Conservation (phyloP, 1,139 yeast genomes). For the Geotrichum fermentans region DNA sequence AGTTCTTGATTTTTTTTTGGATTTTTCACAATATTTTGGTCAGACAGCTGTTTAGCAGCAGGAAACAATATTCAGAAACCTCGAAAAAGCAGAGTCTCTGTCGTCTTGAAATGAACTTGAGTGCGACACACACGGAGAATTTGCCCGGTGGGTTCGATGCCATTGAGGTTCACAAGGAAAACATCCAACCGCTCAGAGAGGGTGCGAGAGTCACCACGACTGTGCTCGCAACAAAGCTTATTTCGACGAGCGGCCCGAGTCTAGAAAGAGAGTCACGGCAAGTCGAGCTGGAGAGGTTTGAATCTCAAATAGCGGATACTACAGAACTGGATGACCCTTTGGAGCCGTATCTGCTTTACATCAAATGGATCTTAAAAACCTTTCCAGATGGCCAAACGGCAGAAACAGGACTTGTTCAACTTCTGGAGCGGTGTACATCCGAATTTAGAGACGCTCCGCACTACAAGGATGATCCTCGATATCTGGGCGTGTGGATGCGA, state of each 20-base stretch:
- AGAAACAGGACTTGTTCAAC: slow-evolving; percentile 34
- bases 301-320: slow-evolving; percentile 30
- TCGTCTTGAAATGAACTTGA: slow-evolving; percentile 1
- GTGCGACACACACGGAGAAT: slow-evolving; percentile 7
- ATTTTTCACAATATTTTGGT: too few species aligned
- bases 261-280: not conserved
- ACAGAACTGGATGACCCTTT: slow-evolving; percentile 78
- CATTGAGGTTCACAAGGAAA: slow-evolving; percentile 74
- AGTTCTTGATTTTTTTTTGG: not conserved
- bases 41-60: too few species aligned
- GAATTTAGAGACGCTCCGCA: slow-evolving; percentile 58
- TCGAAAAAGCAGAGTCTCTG: too few species aligned
- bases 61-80: too few species aligned
- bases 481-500: slow-evolving; percentile 73
- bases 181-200: slow-evolving; percentile 52
- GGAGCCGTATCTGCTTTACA: slow-evolving; percentile 63
- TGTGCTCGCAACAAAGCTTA: not conserved
- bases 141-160: slow-evolving; percentile 23
- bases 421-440: slow-evolving; percentile 70
- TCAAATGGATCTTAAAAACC: slow-evolving; percentile 62
- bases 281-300: slow-evolving; percentile 2
- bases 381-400: slow-evolving; percentile 57
- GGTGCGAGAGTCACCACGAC: not conserved
- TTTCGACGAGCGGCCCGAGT: not conserved
- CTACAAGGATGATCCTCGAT: slow-evolving; percentile 79